phyloP scores from a whole-genome alignment of 148 eudicot species.

The Dysphania ambrosioides region DNA sequence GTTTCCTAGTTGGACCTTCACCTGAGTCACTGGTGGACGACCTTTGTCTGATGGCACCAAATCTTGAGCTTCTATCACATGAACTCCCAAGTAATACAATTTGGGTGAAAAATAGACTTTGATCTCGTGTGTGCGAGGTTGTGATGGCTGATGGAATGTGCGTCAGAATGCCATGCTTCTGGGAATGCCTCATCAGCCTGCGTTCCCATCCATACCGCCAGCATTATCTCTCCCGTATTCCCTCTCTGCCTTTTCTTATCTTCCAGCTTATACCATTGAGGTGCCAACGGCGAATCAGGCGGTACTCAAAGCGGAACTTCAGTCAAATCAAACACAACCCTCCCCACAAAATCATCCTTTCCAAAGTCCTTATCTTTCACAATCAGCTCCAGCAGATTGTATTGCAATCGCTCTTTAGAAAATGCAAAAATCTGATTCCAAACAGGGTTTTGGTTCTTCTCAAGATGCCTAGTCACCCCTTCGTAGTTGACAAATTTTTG shows the following conservation, averaged over 20 bases:
- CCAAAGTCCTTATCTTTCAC: conserved; percentile 78
- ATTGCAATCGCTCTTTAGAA: conserved; percentile 65
- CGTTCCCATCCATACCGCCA: conserved; percentile 93
- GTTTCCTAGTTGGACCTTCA: conserved; percentile 54
- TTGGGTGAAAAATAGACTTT: conserved; percentile 87
- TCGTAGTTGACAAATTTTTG: no score
- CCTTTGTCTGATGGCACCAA: conserved; percentile 56
- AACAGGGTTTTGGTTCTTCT: conserved; percentile 71
- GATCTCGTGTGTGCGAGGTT: conserved; percentile 62
- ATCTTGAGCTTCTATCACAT: conserved; percentile 86
- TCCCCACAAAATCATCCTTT: conserved; percentile 86
- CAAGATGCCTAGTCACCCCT: conserved; percentile 74
- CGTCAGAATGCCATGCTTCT: conserved; percentile 97
- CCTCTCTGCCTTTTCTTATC: conserved; percentile 52
- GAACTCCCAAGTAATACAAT: conserved; percentile 68
- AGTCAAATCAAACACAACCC: conserved; percentile 52
- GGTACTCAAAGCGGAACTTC: conserved; percentile 79
- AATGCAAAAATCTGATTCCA: conserved; percentile 85
- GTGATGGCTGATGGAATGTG: conserved; percentile 62
- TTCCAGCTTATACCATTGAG: conserved; percentile 81
- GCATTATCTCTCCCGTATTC: conserved; percentile 69
- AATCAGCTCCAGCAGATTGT: conserved; percentile 52
- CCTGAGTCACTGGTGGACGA: conserved; percentile 42
- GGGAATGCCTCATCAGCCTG: conserved; percentile 97
- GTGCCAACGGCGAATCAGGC: conserved; percentile 93